Base-by-base conservation (phyloP, 352 stramenopile genomes). In the Phytophthora syringae region DNA sequence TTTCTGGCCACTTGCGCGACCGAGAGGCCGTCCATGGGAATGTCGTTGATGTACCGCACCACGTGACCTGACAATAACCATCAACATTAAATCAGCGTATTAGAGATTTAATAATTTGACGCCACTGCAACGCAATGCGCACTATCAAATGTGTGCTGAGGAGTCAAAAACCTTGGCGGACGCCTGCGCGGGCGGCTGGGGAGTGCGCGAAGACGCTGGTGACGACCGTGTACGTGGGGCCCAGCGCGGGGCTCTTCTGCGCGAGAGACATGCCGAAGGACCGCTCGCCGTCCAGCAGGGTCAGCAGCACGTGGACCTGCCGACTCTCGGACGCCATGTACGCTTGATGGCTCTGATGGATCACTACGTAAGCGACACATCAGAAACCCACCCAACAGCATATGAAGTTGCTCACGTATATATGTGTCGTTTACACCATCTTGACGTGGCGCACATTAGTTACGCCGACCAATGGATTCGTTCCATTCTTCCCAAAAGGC, bases 241-340 rank as follows among this genome's bases (percentile, higher is more conserved):
- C 50, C 15, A 74, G 16, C 0, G 67, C 22, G 2, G 43, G 44
- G 0, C 47, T 57, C 25, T 67, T 67, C 52, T 85, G 76, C 28
- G 80, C 78, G 11, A 92, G 66, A 42, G 80, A 87, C 78, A 93
- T 90, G 44, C 84, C 84, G 43, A 93, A 93, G 15, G 80, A 89
- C 4, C 67, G 63, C 47, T 93, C 84, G 36, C 70, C 64, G 15
- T 64, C n/a, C 10, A 56, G 55, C 56, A 89, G 82, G n/a, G 43
- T 57, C 42, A 89, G 67, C n/a, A 73, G 52, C n/a, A 85, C 56
- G 3, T 72, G 60, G n/a, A 80, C 18, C 13, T 70, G 40, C 47
- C 40, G 44, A 40, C 52, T 51, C 43, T 44, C 47, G 5, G 53
- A 47, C 24, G 48, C 44, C 56, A 67, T 63, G n/a, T n/a, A n/a